These are phyloP conservation scores for Chlorella sp. DNA, from an alignment of 139 green algal genomes.

Conservation along the genomic window DNA sequence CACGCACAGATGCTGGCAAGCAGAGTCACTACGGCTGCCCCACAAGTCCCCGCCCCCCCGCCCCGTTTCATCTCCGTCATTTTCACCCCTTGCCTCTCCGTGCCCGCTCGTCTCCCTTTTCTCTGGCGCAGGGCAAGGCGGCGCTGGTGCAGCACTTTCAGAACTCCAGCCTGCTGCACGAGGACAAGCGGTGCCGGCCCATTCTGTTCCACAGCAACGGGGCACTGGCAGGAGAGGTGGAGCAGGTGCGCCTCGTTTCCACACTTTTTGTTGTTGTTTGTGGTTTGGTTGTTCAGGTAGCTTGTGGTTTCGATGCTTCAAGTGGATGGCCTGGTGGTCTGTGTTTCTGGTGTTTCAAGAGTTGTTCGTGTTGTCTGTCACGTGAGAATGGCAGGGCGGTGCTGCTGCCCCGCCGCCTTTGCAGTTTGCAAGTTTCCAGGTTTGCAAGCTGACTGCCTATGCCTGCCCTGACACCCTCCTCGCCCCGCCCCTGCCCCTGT, in stretches of 20 bases:
- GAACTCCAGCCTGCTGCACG: conserved; percentile 97
- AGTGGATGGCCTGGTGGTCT: too few species aligned
- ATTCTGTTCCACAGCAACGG: conserved; percentile 89
- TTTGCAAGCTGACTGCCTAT: background rate
- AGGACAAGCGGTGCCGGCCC: conserved; percentile 98
- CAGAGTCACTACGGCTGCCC: too few species aligned
- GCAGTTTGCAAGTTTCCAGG: too few species aligned
- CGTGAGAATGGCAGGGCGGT: background rate
- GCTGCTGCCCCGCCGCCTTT: background rate
- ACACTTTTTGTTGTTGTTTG: too few species aligned
- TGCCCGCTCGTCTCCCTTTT: background rate
- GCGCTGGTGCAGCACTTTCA: conserved; percentile 96
- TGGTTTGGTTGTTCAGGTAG: too few species aligned
- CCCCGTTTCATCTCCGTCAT: background rate
- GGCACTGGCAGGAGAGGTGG: conserved; percentile 48
- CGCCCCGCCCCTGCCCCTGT: background rate
- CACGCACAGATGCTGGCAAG: too few species aligned
- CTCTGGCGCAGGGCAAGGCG: conserved; percentile 72
- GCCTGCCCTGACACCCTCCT: background rate
- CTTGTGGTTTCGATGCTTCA: too few species aligned
- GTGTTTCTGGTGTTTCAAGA: background rate
- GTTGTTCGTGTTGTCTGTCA: too few species aligned
- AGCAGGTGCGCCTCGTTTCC: conserved; percentile 3
- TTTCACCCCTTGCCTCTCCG: background rate
- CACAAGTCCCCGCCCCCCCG: too few species aligned